phyloP scores from a whole-genome alignment of 2,329 filamentous ascomycete species.

The Colletotrichum orchidophilum region DNA sequence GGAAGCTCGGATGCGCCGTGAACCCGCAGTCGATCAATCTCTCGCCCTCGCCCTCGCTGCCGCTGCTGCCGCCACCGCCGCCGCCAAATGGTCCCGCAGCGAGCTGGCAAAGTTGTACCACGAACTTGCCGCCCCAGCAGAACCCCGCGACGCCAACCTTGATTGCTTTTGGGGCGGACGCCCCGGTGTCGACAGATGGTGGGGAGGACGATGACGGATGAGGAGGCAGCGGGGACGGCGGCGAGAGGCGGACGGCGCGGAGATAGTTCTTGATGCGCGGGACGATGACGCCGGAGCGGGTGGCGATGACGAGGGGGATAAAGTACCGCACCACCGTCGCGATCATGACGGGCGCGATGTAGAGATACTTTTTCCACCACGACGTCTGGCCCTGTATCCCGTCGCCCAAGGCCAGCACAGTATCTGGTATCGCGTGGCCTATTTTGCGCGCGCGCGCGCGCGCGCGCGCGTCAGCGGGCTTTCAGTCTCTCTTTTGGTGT shows the following conservation, averaged over 20 bases:
- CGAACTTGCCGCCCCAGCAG: conserved; percentile 71
- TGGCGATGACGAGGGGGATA: conserved; percentile 45
- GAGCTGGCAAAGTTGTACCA: conserved; percentile 50
- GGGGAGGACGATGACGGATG: neutral
- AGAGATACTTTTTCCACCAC: conserved; percentile 21
- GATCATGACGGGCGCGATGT: conserved; percentile 42
- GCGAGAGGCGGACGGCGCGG: conserved; percentile 45
- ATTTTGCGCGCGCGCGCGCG: no score
- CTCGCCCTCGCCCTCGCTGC: no score
- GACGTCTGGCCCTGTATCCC: conserved; percentile 30
- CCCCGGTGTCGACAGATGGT: neutral
- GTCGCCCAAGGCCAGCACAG: conserved; percentile 42
- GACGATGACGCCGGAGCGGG: conserved; percentile 42
- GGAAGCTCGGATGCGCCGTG: conserved; percentile 60
- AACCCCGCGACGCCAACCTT: conserved; percentile 65
- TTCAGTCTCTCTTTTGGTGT: no score
- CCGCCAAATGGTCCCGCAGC: conserved; percentile 37
- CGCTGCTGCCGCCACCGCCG: no score
- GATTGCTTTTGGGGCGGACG: conserved; percentile 21
- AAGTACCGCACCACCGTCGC: conserved; percentile 29
- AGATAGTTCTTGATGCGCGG: conserved; percentile 50
- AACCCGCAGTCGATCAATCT: conserved; percentile 62
- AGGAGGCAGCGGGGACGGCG: conserved; percentile 4
- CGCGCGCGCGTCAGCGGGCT: no score
- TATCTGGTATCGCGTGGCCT: conserved; percentile 43